Conservation (phyloP, 2,329 filamentous ascomycete genomes). For the Diplodia sapinea region DNA sequence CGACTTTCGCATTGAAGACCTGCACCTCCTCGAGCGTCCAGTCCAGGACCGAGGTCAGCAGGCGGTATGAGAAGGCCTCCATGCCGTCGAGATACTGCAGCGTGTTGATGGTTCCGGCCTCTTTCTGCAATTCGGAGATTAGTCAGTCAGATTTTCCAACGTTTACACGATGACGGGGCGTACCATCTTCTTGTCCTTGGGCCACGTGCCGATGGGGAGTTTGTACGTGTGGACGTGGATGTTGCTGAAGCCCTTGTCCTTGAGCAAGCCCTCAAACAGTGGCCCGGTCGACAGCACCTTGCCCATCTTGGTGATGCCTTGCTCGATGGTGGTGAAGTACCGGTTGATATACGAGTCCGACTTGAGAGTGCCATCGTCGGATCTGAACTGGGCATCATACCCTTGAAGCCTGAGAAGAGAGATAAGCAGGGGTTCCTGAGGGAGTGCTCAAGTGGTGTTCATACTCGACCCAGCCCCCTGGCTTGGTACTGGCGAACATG, state of each 20-base stretch:
- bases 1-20: conserved; percentile 44
- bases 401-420: conserved; percentile 46
- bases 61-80: conserved; percentile 51
- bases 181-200: conserved; percentile 36
- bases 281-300: conserved; percentile 37
- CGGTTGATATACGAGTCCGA: conserved; percentile 1
- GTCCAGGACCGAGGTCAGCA: conserved; percentile 49
- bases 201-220: conserved; percentile 40
- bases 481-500: conserved; percentile 43
- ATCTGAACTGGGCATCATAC: conserved; percentile 50
- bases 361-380: conserved; percentile 44
- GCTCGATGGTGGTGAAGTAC: neutral
- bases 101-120: conserved; percentile 41
- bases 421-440: neutral
- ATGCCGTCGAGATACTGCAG: conserved; percentile 51
- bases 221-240: conserved; percentile 45
- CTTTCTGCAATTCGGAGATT: neutral
- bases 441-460: neutral
- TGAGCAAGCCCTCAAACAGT: conserved; percentile 46
- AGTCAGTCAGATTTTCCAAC: neutral
- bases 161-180: neutral
- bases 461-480: conserved; percentile 56
- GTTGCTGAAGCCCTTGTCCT: conserved; percentile 52
- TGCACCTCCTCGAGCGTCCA: conserved; percentile 54
- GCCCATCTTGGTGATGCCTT: conserved; percentile 29